Evolutionary conservation across 2,329 filamentous ascomycete species (phyloP).

Genomic region (Aphanoascus verrucosus): DNA sequence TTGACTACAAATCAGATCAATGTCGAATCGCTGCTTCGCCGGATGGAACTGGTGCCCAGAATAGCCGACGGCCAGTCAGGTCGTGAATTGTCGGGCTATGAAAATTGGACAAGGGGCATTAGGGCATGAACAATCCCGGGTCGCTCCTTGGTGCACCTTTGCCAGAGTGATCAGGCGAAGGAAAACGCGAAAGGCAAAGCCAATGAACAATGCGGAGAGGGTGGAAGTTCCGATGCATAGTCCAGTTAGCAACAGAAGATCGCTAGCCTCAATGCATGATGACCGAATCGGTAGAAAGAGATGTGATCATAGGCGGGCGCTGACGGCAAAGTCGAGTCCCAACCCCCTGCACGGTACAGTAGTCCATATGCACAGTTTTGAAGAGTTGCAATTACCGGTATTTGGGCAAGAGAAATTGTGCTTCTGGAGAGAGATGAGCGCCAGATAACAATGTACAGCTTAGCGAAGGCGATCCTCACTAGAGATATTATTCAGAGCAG

Average conservation of each 20-base stretch:
- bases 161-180: conserved; percentile 4
- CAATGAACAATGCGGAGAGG: background rate
- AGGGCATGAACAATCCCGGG: background rate
- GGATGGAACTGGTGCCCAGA: background rate
- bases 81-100: background rate
- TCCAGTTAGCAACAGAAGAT: conserved; percentile 8
- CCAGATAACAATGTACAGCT: background rate
- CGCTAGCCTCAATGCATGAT: conserved; percentile 10
- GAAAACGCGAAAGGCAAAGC: background rate
- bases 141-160: background rate
- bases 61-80: background rate
- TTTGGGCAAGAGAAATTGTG: conserved; percentile 2
- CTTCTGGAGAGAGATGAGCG: background rate
- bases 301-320: background rate
- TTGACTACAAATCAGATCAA: background rate
- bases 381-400: conserved; percentile 7
- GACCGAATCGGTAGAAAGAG: conserved; percentile 6
- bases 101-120: background rate
- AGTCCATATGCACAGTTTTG: conserved; percentile 8
- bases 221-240: conserved; percentile 3
- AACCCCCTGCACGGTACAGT: conserved; percentile 6
- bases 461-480: background rate
- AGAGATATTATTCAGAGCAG: background rate
- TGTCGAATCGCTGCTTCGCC: background rate
- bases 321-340: conserved; percentile 4